These are phyloP conservation scores for Polytrichum commune DNA, from an alignment of 225 moss, liverwort and hornwort genomes.

Conservation along the genomic window DNA sequence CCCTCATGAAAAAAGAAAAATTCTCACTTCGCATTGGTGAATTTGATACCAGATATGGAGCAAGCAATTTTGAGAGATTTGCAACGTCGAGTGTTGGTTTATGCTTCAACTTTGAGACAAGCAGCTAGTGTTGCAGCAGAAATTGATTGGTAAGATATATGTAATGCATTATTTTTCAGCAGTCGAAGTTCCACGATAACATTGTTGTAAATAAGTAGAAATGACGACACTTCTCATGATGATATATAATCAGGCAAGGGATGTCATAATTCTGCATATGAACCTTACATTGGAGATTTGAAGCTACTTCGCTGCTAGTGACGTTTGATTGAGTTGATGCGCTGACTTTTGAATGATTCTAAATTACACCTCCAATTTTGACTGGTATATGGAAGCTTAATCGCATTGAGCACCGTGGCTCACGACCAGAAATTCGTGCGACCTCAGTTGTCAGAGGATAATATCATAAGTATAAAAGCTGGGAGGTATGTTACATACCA, in stretches of 20 bases:
- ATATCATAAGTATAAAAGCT: constrained; percentile 72
- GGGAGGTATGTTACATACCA: constrained; percentile 63
- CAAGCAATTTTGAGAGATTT: constrained; percentile 74
- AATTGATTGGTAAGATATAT: constrained; percentile 73
- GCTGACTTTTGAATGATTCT: not conserved
- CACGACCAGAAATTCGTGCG: constrained; percentile 79
- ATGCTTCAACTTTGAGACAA: constrained; percentile 52
- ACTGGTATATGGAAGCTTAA: constrained; percentile 52
- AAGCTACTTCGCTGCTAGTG: no score
- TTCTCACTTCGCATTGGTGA: no score
- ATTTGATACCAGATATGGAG: constrained; percentile 73
- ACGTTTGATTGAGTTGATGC: no score
- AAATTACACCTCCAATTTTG: not conserved
- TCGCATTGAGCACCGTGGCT: constrained; percentile 72
- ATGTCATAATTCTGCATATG: no score
- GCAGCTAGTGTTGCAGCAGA: constrained; percentile 89
- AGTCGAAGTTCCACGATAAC: not conserved
- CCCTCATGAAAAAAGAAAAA: not conserved
- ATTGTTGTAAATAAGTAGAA: not conserved
- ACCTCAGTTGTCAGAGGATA: constrained; percentile 71
- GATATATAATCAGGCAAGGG: no score
- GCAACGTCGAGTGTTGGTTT: constrained; percentile 57
- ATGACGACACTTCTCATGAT: no score
- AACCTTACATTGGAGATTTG: no score
- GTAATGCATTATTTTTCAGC: no score